Evolutionary conservation across 192 early-diverging fungal species (phyloP), one percentile per base, ranked within the genome.

Genomic region (Coemansia aciculifera): DNA sequence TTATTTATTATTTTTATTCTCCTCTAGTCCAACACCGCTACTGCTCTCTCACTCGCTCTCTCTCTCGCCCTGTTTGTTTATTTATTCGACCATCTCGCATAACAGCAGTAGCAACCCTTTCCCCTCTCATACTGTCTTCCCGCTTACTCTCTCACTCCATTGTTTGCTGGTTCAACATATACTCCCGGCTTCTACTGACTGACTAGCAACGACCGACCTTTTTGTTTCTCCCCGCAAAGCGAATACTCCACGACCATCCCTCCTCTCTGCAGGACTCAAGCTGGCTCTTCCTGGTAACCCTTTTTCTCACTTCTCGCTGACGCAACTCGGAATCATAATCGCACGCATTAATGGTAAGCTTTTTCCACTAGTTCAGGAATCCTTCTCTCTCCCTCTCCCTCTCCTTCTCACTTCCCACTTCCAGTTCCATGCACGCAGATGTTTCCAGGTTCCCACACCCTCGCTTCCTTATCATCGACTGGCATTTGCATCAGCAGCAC

Each of bases 301-400:
- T 13, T 13, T 29, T 52, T 6, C 23, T 31, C 29, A 15, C 29
- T 8, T 56, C 1, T 56, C 29, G 27, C 52, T 56, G 52, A 56
- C 52, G 52, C 52, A 56, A 56, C 52, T 56, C 52, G 52, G 52
- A 56, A 56, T 56, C 52, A 56, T 56, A 56, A 52, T 52, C 49
- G 49, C 49, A 52, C 49, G 49, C 49, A 52, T 52, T 52, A 52
- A 56, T 56, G 52, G 52, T 56, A 56, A 56, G 52, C 52, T 56
- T 56, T 32, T 17, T 34, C 29, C 13, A 1, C 4, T 32, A 56
- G 29, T 31, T 56, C 52, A 32, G 52, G 52, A 56, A 56, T 56
- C 52, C 24, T 40, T 40, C 11, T 40, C 39, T 40, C 39, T 37
- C 36, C 2, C 39, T 11, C 34, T 34, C 46, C 24, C 8, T n/a